Evolutionary conservation across 202 grass and related monocot species (phyloP).

Genomic region (Elaeis oleifera): DNA sequence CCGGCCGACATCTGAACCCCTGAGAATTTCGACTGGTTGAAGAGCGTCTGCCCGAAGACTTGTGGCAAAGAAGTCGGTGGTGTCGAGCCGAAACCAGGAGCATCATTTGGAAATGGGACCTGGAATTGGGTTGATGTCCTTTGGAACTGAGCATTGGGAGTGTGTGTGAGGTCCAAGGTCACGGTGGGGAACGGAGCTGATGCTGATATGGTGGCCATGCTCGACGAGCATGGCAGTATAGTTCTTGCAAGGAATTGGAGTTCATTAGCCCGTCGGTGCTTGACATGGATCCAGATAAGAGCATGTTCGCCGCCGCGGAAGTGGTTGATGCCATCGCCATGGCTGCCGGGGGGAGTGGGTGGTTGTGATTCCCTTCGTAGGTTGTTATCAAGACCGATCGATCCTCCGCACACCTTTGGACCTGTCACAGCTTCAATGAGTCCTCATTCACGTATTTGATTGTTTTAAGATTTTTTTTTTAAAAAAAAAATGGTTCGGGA

Average conservation of each 20-base stretch:
- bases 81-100: constrained; percentile 16
- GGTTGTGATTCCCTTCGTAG: constrained; percentile 14
- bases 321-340: constrained; percentile 14
- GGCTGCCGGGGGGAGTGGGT: constrained; percentile 10
- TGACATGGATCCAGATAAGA: constrained; percentile 1
- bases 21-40: constrained; percentile 31
- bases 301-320: constrained; percentile 2
- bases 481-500: too few relatives aligned
- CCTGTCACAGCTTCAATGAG: not conserved
- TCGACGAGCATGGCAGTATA: constrained; percentile 5
- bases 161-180: constrained; percentile 34
- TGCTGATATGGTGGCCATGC: constrained; percentile 6
- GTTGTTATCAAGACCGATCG: constrained; percentile 14
- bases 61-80: constrained; percentile 23
- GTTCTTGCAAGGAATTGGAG: constrained; percentile 4
- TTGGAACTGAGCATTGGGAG: not conserved
- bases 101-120: constrained; percentile 1
- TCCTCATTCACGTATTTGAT: too few relatives aligned
- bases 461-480: too few relatives aligned
- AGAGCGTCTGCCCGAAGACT: constrained; percentile 53
- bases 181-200: constrained; percentile 14
- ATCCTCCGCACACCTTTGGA: constrained; percentile 7
- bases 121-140: constrained; percentile 17
- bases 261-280: constrained; percentile 7
- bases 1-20: constrained; percentile 21